Evolutionary conservation across 768 basidiomycete species (phyloP), one percentile per base, ranked within the genome.

Genomic region (Udeniomyces megalosporus): DNA sequence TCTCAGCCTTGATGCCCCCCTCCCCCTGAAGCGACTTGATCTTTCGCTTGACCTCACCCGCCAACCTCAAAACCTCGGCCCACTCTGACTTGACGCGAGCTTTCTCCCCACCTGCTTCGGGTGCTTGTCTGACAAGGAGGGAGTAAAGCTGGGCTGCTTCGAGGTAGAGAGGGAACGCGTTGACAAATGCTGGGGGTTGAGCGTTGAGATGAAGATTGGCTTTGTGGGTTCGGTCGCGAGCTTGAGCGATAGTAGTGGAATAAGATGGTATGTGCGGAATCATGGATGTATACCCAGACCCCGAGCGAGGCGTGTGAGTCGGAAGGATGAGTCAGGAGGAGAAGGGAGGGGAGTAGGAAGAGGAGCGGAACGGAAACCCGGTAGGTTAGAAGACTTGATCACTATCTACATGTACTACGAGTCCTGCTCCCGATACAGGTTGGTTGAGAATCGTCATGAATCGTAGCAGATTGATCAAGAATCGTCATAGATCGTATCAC

Each of bases 121-220:
- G 28, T 11, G 56, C 62, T 24, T 58, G 62, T 29, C 62, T 54
- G 4, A 58, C 62, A 15, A 51, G 31, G 44, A 58, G 57, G 4
- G 56, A 49, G 31, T 57, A 63, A n/a, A 56, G 26, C 38, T 63
- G 47, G 3, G 62, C 62, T 5, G 62, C 55, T 31, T 63, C 48
- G 22, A 63, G 55, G 56, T 57, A 63, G 26, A 63, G 48, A 11
- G 56, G 48, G 42, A 63, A 52, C 24, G 62, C 62, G 48, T 22
- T 46, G 4, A 15, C 28, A 26, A 29, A 32, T 2, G 60, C 31
- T 3, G 54, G 38, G 32, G 58, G 46, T 28, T 20, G 24, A 10
- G 32, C 29, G 17, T 45, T 26, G 1, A 63, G 55, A 15, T 63
- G 62, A 28, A 52, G 34, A 29, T 56, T 29, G 28, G 54, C 62